Base-by-base conservation (phyloP, 495 filamentous ascomycete species). In the Xylaria nigripes region DNA sequence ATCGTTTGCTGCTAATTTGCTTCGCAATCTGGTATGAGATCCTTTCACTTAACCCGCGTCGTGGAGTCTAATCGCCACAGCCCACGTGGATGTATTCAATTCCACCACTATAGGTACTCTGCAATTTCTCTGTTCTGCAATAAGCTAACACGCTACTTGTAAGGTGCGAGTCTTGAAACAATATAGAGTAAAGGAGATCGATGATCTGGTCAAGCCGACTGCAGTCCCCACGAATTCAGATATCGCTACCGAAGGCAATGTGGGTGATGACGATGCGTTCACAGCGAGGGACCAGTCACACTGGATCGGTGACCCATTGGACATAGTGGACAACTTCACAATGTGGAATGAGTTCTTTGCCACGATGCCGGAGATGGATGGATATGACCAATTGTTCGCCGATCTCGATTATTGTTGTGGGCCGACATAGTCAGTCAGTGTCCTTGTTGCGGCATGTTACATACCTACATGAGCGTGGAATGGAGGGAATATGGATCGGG, bases 381-480 rank as follows among this genome's bases (percentile, higher is more conserved):
- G 18, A 12, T 50, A 50, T 16, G 40, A 45, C 16, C 46, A 56
- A 13, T n/a, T 56, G 1, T 56, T 56, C 40, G 53, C 53, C 2
- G 46, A 29, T n/a, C 53, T 56, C 22, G 53, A 56, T 40, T 56
- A 30, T 45, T 50, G 30, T 23, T 56, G 53, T 38, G 53, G 53
- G 6, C 53, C 51, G n/a, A 54, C 34, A 2, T 48, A 48, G 29
- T 18, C 23, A 43, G n/a, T n/a, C n/a, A 15, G n/a, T n/a, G n/a
- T 6, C 25, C 1, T 30, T 19, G 22, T 44, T 3, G 7, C 6
- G 7, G 3, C n/a, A n/a, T n/a, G n/a, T n/a, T n/a, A n/a, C n/a
- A n/a, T n/a, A n/a, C n/a, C n/a, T n/a, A n/a, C n/a, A n/a, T n/a
- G n/a, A n/a, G n/a, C n/a, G n/a, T n/a, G n/a, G n/a, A n/a, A n/a